phyloP scores from a whole-genome alignment of 2,329 filamentous ascomycete species.

The Phoma sp. region DNA sequence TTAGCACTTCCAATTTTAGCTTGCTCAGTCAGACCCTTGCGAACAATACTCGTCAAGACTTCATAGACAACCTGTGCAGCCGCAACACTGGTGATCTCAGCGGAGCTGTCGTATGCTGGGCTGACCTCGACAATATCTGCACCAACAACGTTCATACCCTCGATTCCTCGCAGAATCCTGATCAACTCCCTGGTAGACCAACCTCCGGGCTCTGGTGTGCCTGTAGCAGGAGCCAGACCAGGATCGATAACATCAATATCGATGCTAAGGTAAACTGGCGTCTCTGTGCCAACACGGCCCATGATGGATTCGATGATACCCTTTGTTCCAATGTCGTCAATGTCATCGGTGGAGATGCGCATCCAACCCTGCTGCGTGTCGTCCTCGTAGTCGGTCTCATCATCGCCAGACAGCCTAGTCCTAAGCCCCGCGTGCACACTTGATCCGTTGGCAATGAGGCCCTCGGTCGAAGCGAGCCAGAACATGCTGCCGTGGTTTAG shows the following conservation, averaged over 20 bases:
- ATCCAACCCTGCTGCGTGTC: slow-evolving; percentile 76
- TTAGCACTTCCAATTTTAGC: slow-evolving; percentile 33
- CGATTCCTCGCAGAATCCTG: slow-evolving; percentile 79
- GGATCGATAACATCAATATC: slow-evolving; percentile 86
- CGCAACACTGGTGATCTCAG: slow-evolving; percentile 82
- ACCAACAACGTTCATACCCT: slow-evolving; percentile 83
- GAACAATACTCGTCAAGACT: slow-evolving; percentile 79
- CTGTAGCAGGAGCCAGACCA: slow-evolving; percentile 76
- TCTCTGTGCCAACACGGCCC: slow-evolving; percentile 72
- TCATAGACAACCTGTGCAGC: slow-evolving; percentile 87
- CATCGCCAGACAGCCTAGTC: slow-evolving; percentile 73
- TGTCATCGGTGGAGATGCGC: slow-evolving; percentile 82
- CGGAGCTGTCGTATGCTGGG: slow-evolving; percentile 81
- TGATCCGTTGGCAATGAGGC: slow-evolving; percentile 75
- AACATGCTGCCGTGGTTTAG: slow-evolving; percentile 95
- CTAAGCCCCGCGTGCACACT: slow-evolving; percentile 85
- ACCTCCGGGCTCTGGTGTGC: slow-evolving; percentile 87
- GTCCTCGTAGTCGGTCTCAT: slow-evolving; percentile 75
- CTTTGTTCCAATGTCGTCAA: slow-evolving; percentile 78
- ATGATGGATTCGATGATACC: slow-evolving; percentile 77
- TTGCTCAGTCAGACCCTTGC: slow-evolving; percentile 58
- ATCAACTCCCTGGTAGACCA: slow-evolving; percentile 92
- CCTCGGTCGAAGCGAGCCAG: slow-evolving; percentile 84
- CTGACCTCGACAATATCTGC: slow-evolving; percentile 91
- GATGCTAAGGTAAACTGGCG: slow-evolving; percentile 81